These are phyloP conservation scores for Avena insularis DNA, from an alignment of 176 grass and related monocot species.

Conservation along the genomic window DNA sequence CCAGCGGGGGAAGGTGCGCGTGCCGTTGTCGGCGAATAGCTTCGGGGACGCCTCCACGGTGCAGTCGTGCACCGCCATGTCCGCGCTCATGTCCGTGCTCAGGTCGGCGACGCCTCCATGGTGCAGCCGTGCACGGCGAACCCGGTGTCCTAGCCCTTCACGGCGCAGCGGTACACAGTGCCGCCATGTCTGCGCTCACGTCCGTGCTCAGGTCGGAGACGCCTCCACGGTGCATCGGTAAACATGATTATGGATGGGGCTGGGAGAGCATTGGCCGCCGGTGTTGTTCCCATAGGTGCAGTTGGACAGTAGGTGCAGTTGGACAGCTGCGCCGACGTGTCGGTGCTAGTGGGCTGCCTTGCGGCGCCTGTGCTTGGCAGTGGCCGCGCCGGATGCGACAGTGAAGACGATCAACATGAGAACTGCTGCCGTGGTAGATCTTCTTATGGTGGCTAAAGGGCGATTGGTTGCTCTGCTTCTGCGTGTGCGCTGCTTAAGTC, in stretches of 20 bases:
- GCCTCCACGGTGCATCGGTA: no score
- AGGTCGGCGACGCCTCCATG: no score
- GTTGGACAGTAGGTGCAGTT: constrained; percentile 46
- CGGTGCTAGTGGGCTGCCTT: not conserved
- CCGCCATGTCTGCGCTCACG: no score
- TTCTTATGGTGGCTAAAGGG: constrained; percentile 2
- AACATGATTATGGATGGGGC: not conserved
- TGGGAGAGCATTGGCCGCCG: constrained; percentile 46
- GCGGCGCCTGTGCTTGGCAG: not conserved
- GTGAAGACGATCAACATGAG: constrained; percentile 19
- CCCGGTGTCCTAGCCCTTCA: no score
- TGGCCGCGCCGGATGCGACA: constrained; percentile 1
- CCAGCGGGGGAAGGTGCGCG: no score
- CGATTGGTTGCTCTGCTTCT: not conserved
- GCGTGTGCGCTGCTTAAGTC: not conserved
- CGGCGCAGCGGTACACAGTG: no score
- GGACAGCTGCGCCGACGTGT: constrained; percentile 44
- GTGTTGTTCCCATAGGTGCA: not conserved
- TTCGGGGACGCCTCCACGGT: no score
- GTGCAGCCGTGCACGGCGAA: no score
- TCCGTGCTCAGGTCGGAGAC: no score
- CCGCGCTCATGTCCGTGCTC: no score
- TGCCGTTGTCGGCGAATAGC: no score
- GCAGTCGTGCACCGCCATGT: no score
- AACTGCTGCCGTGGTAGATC: not conserved